A percentile compares a stretch with the other conserved stretches of the same genome.
Conservation (phyloP, 306 rosid species). For the Rosa chinensis region DNA sequence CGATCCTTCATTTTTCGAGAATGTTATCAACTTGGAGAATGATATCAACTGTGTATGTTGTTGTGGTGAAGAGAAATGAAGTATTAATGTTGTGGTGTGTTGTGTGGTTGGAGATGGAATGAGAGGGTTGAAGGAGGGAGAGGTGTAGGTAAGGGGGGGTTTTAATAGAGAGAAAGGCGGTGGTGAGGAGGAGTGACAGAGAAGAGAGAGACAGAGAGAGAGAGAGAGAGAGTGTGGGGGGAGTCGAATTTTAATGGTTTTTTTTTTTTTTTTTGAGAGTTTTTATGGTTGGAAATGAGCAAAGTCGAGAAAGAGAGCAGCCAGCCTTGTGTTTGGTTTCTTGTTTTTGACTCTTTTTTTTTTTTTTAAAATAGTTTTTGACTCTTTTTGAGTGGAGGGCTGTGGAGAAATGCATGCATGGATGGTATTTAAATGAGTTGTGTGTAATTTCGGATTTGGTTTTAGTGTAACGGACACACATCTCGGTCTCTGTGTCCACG, state of each 20-base stretch:
- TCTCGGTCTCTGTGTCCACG: slow-evolving; percentile 16
- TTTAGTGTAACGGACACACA: background rate
- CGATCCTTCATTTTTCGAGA: slow-evolving; percentile 13
- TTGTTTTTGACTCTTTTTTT: background rate
- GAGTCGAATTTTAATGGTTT: background rate
- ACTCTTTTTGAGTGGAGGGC: background rate
- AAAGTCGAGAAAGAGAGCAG: background rate
- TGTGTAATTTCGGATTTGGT: background rate
- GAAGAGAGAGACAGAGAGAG: background rate
- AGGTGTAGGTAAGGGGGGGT: background rate
- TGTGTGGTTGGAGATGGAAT: background rate
- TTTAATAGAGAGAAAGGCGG: slow-evolving; percentile 10
- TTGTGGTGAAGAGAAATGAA: background rate
- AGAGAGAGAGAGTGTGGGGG: background rate
- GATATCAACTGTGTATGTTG: background rate
- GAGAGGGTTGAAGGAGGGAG: background rate
- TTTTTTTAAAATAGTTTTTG: background rate
- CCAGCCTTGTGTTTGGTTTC: slow-evolving; percentile 11
- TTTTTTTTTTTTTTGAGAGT: no score
- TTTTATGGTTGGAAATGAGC: slow-evolving; percentile 6
- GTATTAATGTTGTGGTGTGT: no score
- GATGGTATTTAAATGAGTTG: background rate
- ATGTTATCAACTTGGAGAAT: background rate
- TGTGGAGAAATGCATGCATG: background rate
- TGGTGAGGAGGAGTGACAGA: slow-evolving; percentile 13